Evolutionary conservation across 371 early-diverging fungal genomes (phyloP).

Genomic region (Funneliformis caledonium): DNA sequence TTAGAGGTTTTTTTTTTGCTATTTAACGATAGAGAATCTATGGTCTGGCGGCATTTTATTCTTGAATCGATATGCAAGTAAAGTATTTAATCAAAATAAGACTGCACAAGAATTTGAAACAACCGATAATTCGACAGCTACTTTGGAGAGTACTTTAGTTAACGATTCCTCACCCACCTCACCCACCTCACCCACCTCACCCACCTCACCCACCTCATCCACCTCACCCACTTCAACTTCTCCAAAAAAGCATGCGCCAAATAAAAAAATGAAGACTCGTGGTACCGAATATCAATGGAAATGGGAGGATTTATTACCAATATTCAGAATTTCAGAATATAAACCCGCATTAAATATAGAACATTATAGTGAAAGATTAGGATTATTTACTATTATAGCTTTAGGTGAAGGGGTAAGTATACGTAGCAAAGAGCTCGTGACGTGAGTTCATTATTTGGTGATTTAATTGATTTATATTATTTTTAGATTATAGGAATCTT

Average conservation of each 20-base stretch:
- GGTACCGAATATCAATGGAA: constrained; percentile 39
- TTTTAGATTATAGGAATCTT: constrained; percentile 15
- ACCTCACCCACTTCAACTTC: not conserved
- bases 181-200: not conserved
- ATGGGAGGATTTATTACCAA: constrained; percentile 14
- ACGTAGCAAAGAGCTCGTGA: not conserved
- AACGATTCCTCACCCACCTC: constrained; percentile 3
- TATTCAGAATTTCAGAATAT: constrained; percentile 15
- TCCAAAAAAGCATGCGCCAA: not conserved
- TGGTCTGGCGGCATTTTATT: not conserved
- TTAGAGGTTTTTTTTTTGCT: not conserved
- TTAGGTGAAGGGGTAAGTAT: constrained; percentile 36
- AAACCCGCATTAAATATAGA: constrained; percentile 33
- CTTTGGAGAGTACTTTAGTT: not conserved
- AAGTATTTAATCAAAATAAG: not conserved
- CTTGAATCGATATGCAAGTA: not conserved
- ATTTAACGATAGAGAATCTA: not conserved
- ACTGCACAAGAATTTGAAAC: not conserved
- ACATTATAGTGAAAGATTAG: constrained; percentile 40
- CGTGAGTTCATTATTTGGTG: not conserved
- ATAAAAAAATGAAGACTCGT: constrained; percentile 27
- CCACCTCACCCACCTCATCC: not conserved
- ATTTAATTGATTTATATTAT: not conserved
- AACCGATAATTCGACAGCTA: not conserved
- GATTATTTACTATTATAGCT: constrained; percentile 18